A percentile compares a stretch with the other conserved stretches of the same genome.
Evolutionary conservation across 192 early-diverging fungal species (phyloP).

Genomic region (Allomyces macrogynus): DNA sequence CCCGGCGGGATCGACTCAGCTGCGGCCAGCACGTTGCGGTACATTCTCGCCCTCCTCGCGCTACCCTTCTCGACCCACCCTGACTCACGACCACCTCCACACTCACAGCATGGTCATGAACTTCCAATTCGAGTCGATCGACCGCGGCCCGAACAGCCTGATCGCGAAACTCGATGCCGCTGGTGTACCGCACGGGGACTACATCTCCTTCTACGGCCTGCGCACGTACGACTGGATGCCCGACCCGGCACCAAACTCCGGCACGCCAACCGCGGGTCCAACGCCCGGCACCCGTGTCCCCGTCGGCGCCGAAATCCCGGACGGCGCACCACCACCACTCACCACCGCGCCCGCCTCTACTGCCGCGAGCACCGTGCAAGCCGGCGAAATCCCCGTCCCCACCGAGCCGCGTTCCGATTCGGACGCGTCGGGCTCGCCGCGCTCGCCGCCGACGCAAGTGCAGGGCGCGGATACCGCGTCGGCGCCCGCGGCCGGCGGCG

Average conservation of each 20-base stretch:
- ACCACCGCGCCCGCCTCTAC: too few species aligned
- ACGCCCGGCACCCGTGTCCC: background rate
- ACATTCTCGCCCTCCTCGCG: too few species aligned
- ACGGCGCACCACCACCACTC: background rate
- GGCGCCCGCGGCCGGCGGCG: too few species aligned
- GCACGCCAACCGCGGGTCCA: conserved; percentile 7
- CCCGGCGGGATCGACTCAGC: conserved; percentile 55
- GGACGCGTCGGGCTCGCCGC: background rate
- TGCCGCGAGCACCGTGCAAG: too few species aligned
- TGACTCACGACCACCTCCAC: too few species aligned
- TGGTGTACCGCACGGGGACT: conserved; percentile 37
- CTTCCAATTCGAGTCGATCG: conserved; percentile 59
- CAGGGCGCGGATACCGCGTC: conserved; percentile 1
- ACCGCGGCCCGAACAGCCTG: conserved; percentile 47
- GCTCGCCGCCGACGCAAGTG: background rate
- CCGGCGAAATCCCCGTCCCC: too few species aligned
- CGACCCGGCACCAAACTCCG: conserved; percentile 4
- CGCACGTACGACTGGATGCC: conserved; percentile 46
- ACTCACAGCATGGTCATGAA: conserved; percentile 37
- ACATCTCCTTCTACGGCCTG: conserved; percentile 53
- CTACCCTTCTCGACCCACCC: too few species aligned
- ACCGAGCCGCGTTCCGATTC: too few species aligned
- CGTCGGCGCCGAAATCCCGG: background rate
- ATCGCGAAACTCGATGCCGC: conserved; percentile 27
- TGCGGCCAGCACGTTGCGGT: conserved; percentile 43